Conservation (phyloP, 495 filamentous ascomycete species). For the Amphirosellinia nigrospora region DNA sequence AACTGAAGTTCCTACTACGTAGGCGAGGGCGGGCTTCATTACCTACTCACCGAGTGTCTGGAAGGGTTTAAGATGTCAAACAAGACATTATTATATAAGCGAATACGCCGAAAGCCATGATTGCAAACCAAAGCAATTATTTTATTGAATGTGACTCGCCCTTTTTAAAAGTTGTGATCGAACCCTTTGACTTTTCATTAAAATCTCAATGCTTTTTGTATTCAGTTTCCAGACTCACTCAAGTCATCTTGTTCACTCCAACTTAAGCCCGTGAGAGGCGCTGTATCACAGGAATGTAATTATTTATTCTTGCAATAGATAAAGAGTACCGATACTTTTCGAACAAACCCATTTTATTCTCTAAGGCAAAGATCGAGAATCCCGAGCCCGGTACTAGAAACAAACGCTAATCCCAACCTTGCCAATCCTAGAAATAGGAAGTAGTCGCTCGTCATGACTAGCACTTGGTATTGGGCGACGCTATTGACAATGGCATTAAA, state of each 20-base stretch:
- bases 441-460: not conserved
- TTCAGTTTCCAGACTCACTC: not conserved
- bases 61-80: not conserved
- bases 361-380: not conserved
- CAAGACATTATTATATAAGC: not conserved
- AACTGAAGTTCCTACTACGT: not conserved
- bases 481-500: not conserved
- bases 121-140: not conserved
- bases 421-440: not conserved
- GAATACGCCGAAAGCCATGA: not conserved
- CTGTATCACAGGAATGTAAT: not conserved
- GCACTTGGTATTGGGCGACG: not conserved
- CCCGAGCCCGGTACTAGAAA: not conserved
- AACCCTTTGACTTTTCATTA: not conserved
- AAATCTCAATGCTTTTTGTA: not conserved
- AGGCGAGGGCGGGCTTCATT: not conserved
- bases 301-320: not conserved
- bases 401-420: not conserved
- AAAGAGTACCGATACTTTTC: not conserved
- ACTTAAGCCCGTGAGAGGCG: not conserved
- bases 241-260: not conserved
- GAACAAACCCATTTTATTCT: not conserved
- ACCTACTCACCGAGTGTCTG: not conserved
- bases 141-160: not conserved
- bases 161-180: not conserved